phyloP scores from a whole-genome alignment of 306 rosid genomes.

The Nissolia schottii region DNA sequence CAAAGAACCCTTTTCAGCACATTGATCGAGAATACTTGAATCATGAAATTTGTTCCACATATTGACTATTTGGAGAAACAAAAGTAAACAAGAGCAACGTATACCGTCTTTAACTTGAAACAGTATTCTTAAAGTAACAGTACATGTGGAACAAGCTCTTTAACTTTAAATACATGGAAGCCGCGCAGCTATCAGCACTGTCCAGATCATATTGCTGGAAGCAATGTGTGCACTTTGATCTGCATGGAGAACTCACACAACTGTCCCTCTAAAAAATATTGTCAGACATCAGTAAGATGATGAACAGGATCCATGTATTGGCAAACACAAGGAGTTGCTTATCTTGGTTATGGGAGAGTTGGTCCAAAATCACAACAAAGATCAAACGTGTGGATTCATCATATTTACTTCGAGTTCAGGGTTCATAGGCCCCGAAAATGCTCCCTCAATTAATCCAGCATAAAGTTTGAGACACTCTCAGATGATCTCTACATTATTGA shows the following conservation, averaged over 20 bases:
- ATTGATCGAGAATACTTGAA: background rate
- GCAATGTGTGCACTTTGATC: slow-evolving; percentile 23
- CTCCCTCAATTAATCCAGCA: slow-evolving; percentile 28
- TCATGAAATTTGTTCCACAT: slow-evolving; percentile 10
- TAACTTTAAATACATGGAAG: slow-evolving; percentile 30
- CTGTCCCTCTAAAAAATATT: slow-evolving; percentile 22
- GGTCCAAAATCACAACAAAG: slow-evolving; percentile 21
- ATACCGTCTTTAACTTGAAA: slow-evolving; percentile 9
- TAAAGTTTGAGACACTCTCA: slow-evolving; percentile 19
- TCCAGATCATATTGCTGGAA: slow-evolving; percentile 8
- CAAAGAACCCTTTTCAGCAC: slow-evolving; percentile 10
- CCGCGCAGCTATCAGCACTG: slow-evolving; percentile 13
- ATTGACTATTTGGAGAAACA: background rate
- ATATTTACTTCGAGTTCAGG: slow-evolving; percentile 20
- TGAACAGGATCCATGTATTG: slow-evolving; percentile 24
- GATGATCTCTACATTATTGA: slow-evolving; percentile 55
- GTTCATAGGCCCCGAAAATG: background rate
- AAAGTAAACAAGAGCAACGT: slow-evolving; percentile 11
- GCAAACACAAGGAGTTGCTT: slow-evolving; percentile 16
- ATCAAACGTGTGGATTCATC: slow-evolving; percentile 2
- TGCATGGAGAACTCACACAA: slow-evolving; percentile 13
- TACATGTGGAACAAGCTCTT: background rate
- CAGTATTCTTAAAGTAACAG: slow-evolving; percentile 6
- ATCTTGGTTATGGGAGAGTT: slow-evolving; percentile 25
- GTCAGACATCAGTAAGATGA: slow-evolving; percentile 4